Conservation (phyloP, 2,329 filamentous ascomycete species). For the Anthostomella pinea region DNA sequence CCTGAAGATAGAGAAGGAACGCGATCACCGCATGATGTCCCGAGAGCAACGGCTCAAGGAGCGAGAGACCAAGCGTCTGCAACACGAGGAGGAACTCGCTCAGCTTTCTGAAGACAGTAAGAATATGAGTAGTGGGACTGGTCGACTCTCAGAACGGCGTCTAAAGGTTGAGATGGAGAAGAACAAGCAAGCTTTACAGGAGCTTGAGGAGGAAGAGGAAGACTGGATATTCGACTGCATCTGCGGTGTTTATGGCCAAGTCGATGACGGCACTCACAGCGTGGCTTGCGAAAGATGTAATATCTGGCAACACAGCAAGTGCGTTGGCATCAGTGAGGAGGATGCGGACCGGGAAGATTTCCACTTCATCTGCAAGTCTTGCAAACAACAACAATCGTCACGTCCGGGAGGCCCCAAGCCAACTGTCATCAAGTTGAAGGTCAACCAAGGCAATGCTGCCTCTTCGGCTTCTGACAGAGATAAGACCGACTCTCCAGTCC, state of each 20-base stretch:
- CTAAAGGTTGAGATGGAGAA: conserved; percentile 80
- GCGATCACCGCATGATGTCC: conserved; percentile 76
- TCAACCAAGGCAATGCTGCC: conserved; percentile 33
- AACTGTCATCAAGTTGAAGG: conserved; percentile 53
- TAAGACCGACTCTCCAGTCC: conserved; percentile 19
- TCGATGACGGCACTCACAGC: conserved; percentile 92
- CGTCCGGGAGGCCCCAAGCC: conserved; percentile 59
- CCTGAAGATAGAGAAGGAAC: conserved; percentile 63
- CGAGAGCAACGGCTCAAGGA: conserved; percentile 84
- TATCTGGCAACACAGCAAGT: conserved; percentile 96
- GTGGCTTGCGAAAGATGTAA: conserved; percentile 92
- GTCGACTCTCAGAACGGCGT: conserved; percentile 72
- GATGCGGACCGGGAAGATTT: conserved; percentile 86
- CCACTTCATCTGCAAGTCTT: conserved; percentile 78
- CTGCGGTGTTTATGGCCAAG: conserved; percentile 85
- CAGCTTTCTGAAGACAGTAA: conserved; percentile 75
- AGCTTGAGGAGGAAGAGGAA: conserved; percentile 67
- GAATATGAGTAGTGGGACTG: conserved; percentile 51
- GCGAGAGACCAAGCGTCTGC: conserved; percentile 76
- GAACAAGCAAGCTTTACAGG: conserved; percentile 71
- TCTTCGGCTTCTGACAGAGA: conserved; percentile 23
- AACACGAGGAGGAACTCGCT: conserved; percentile 80
- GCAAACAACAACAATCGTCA: conserved; percentile 59
- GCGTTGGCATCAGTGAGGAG: conserved; percentile 72
- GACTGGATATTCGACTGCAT: conserved; percentile 95